A percentile compares a stretch with the other conserved stretches of the same genome.
Evolutionary conservation across 148 eudicot species (phyloP).

Genomic region (Chenopodium suecicum): DNA sequence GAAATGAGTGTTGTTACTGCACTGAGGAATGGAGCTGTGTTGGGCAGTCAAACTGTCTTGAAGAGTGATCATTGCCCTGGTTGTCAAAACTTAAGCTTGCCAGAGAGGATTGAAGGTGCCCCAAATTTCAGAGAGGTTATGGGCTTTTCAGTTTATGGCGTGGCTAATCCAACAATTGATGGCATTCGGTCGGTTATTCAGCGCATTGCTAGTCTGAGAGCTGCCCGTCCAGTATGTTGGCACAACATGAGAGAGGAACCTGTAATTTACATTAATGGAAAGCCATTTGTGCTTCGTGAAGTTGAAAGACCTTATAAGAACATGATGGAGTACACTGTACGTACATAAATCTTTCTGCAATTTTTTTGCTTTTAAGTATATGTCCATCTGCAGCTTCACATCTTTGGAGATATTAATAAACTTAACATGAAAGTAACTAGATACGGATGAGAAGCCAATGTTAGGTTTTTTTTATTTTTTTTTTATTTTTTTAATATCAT

Average conservation of each 20-base stretch:
- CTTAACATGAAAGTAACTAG: constrained; percentile 7
- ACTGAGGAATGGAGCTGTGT: constrained; percentile 79
- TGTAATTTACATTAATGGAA: constrained; percentile 91
- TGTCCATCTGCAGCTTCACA: constrained; percentile 10
- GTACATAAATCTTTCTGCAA: constrained; percentile 16
- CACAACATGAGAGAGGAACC: constrained; percentile 99
- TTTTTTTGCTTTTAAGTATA: not conserved
- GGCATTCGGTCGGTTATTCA: constrained; percentile 87
- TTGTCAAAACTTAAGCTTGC: constrained; percentile 72
- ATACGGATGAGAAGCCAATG: not conserved
- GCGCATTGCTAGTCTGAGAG: constrained; percentile 68
- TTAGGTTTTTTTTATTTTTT: no score
- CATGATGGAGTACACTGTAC: constrained; percentile 93
- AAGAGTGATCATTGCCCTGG: constrained; percentile 98
- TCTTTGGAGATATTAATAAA: not conserved
- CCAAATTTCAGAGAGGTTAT: constrained; percentile 96
- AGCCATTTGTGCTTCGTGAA: constrained; percentile 98
- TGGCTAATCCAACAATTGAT: constrained; percentile 89
- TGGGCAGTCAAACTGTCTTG: constrained; percentile 94
- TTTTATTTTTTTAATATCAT: not conserved
- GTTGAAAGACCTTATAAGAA: constrained; percentile 96
- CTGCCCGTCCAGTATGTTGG: constrained; percentile 84
- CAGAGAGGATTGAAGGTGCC: constrained; percentile 95
- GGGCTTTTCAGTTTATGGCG: constrained; percentile 94
- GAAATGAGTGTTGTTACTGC: constrained; percentile 92